These are phyloP conservation scores for Aspergillus heteromorphus DNA, from an alignment of 495 filamentous ascomycete genomes.

Conservation along the genomic window DNA sequence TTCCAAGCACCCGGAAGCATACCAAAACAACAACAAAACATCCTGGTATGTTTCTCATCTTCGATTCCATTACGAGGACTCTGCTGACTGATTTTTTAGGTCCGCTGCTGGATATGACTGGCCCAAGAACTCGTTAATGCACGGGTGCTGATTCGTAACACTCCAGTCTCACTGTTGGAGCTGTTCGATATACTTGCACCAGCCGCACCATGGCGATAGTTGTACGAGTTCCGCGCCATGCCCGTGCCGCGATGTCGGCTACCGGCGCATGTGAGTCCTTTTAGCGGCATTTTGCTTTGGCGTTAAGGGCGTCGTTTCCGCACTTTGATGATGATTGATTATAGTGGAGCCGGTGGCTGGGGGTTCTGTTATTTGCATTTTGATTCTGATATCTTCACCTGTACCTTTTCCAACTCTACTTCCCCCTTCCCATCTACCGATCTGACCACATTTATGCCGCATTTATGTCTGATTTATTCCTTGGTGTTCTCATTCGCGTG, in stretches of 20 bases:
- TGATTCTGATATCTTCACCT: not conserved
- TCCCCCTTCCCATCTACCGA: not conserved
- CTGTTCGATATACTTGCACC: not conserved
- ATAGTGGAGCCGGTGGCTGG: not conserved
- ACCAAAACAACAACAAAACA: constrained; percentile 62
- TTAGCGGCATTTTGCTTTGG: constrained; percentile 35
- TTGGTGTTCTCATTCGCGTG: not conserved
- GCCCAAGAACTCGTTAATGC: constrained; percentile 46
- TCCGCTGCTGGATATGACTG: constrained; percentile 37
- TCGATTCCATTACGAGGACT: constrained; percentile 5
- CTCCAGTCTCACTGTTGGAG: not conserved
- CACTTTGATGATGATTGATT: not conserved
- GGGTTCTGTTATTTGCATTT: not conserved
- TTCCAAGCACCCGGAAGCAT: constrained; percentile 53
- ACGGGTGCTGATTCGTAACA: constrained; percentile 29
- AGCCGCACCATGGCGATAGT: constrained; percentile 1
- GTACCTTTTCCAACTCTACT: not conserved
- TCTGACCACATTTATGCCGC: not conserved
- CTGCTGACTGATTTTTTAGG: constrained; percentile 19
- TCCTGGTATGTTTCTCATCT: constrained; percentile 33
- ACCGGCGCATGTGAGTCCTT: constrained; percentile 14
- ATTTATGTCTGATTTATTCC: not conserved
- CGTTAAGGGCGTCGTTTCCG: constrained; percentile 15
- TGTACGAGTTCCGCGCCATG: not conserved
- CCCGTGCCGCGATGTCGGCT: not conserved